A percentile compares a stretch with the other conserved stretches of the same genome.
Evolutionary conservation across 139 green algal genomes (phyloP).

Genomic region (Coelastrella sp.): DNA sequence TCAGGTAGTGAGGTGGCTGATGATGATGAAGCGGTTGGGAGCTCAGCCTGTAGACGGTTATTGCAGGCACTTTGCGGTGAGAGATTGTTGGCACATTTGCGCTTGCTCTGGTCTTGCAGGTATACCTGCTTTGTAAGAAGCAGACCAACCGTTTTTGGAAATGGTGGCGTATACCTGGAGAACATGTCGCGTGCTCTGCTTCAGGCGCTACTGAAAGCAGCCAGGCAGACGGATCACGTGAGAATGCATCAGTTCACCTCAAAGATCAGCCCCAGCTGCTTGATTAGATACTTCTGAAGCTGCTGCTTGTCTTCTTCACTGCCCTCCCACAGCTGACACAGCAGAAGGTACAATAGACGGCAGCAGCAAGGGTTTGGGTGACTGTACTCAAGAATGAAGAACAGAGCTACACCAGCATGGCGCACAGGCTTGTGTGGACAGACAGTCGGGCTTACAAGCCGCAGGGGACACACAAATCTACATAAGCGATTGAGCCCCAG

Average conservation of each 20-base stretch:
- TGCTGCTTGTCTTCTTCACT: background rate
- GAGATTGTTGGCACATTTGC: background rate
- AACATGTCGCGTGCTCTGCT: background rate
- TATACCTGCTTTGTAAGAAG: too few species aligned
- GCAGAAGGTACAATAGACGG: background rate
- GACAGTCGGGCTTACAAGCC: too few species aligned
- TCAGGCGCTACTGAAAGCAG: background rate
- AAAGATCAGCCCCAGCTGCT: constrained; percentile 25
- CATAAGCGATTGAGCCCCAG: background rate
- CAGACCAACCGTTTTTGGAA: background rate
- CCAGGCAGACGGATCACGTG: background rate
- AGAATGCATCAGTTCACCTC: background rate
- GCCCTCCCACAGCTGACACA: constrained; percentile 22
- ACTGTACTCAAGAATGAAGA: background rate
- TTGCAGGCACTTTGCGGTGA: background rate
- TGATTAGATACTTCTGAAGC: constrained; percentile 24
- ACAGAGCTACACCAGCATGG: background rate
- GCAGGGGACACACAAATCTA: background rate
- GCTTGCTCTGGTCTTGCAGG: too few species aligned
- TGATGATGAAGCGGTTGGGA: background rate
- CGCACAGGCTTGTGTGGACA: too few species aligned
- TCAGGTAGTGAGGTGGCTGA: background rate
- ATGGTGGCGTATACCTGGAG: background rate
- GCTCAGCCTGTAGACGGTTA: too few species aligned
- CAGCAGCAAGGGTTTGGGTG: background rate